These are phyloP conservation scores for Ascocoryne sarcoides DNA, from an alignment of 2,329 filamentous ascomycete species.

Conservation along the genomic window DNA sequence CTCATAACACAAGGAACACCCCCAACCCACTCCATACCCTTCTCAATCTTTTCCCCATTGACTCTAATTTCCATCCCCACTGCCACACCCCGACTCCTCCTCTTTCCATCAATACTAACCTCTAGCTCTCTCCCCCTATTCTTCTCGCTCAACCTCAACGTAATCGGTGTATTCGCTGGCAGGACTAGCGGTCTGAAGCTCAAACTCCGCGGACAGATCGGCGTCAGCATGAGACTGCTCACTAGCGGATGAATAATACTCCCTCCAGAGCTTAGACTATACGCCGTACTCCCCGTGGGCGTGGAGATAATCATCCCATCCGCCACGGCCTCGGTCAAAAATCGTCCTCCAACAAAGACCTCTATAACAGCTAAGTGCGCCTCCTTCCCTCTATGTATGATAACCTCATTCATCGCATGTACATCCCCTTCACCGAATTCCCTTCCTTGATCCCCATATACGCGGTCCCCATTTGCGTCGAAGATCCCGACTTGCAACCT, in stretches of 20 bases:
- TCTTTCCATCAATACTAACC: constrained; percentile 69
- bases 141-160: constrained; percentile 70
- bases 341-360: constrained; percentile 80
- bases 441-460: constrained; percentile 33
- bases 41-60: constrained; percentile 70
- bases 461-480: constrained; percentile 53
- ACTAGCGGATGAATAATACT: constrained; percentile 93
- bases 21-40: constrained; percentile 48
- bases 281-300: constrained; percentile 90
- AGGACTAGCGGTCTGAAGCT: constrained; percentile 88
- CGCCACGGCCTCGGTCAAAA: constrained; percentile 86
- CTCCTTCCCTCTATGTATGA: constrained; percentile 82
- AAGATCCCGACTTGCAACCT: constrained; percentile 81
- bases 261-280: constrained; percentile 86
- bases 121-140: constrained; percentile 70
- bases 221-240: constrained; percentile 78
- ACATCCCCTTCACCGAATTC: constrained; percentile 31
- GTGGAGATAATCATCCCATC: constrained; percentile 93
- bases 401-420: constrained; percentile 87
- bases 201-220: constrained; percentile 86
- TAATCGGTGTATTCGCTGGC: constrained; percentile 76
- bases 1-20: constrained; percentile 90
- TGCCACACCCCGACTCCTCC: constrained; percentile 53
- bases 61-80: constrained; percentile 81
- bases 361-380: constrained; percentile 89